A percentile compares a stretch with the other conserved stretches of the same genome.
Conservation (phyloP, 179 eudicot species). For the Spinacia oleracea region DNA sequence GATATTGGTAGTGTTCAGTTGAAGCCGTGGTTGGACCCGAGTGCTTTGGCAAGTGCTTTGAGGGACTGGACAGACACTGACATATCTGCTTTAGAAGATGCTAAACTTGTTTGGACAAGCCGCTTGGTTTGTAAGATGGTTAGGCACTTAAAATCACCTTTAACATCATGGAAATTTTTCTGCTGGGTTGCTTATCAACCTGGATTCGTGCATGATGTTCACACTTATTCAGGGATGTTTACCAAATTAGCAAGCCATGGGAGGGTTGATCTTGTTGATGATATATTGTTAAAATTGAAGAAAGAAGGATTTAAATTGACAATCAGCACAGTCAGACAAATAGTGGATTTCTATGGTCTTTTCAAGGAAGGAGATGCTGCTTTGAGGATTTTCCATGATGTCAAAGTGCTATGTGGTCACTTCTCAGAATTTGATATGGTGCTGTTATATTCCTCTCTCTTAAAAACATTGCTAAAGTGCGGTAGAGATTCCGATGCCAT, state of each 20-base stretch:
- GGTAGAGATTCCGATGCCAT: conserved; percentile 53
- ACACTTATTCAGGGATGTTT: conserved; percentile 68
- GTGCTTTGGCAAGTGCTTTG: conserved; percentile 80
- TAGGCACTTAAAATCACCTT: conserved; percentile 57
- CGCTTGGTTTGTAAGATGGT: conserved; percentile 84
- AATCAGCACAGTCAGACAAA: conserved; percentile 51
- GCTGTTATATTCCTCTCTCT: conserved; percentile 67
- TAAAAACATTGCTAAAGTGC: conserved; percentile 72
- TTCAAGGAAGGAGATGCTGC: conserved; percentile 65
- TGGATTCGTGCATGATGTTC: conserved; percentile 67
- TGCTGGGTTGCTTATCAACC: conserved; percentile 75
- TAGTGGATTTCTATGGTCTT: conserved; percentile 70
- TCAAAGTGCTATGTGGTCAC: conserved; percentile 50
- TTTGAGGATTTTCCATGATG: conserved; percentile 53
- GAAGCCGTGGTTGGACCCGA: conserved; percentile 81
- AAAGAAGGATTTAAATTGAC: conserved; percentile 56
- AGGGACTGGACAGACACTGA: conserved; percentile 64
- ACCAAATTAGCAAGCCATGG: conserved; percentile 60
- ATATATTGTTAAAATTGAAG: conserved; percentile 50
- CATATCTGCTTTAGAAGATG: conserved; percentile 64
- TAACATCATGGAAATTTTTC: conserved; percentile 77
- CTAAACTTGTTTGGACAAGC: conserved; percentile 77
- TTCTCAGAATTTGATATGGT: conserved; percentile 40
- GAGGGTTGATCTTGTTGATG: conserved; percentile 47
- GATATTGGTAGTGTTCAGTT: conserved; percentile 39